These are phyloP conservation scores for Coemansia javaensis DNA, from an alignment of 192 early-diverging fungal genomes.

Conservation along the genomic window DNA sequence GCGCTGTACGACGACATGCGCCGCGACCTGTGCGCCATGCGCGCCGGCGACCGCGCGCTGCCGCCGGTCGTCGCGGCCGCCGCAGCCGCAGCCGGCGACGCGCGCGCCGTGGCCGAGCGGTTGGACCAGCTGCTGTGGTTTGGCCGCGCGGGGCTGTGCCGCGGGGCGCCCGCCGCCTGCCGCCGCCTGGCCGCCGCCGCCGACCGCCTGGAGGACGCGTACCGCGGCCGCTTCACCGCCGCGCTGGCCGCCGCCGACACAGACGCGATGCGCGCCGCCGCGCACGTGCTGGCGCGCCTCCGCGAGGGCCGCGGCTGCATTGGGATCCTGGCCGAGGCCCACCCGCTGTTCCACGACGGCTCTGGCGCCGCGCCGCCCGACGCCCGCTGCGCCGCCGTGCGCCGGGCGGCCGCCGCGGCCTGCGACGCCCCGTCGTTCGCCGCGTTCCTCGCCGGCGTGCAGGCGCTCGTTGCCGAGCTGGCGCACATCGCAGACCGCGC, in stretches of 20 bases:
- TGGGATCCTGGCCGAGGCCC: slow-evolving; percentile 19
- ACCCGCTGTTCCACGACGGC: slow-evolving; percentile 33
- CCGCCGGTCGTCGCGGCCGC: background rate
- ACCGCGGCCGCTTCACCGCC: slow-evolving; percentile 9
- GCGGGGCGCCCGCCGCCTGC: slow-evolving; percentile 11
- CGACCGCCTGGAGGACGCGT: slow-evolving; percentile 22
- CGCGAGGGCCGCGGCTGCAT: slow-evolving; percentile 39
- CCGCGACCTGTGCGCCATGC: slow-evolving; percentile 19
- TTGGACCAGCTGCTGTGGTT: slow-evolving; percentile 51
- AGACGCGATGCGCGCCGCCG: slow-evolving; percentile 11
- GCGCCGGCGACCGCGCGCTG: slow-evolving; percentile 1
- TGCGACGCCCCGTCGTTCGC: slow-evolving; percentile 26
- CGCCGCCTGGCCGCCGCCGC: slow-evolving; percentile 19
- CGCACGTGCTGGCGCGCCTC: slow-evolving; percentile 19
- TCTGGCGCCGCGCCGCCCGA: too few species aligned
- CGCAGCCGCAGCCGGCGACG: background rate
- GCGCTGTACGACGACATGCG: slow-evolving; percentile 29
- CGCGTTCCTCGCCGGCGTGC: slow-evolving; percentile 18
- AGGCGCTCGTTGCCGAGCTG: slow-evolving; percentile 22
- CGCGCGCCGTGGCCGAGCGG: slow-evolving; percentile 17
- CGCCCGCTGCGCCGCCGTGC: slow-evolving; percentile 1
- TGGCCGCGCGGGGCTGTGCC: slow-evolving; percentile 16
- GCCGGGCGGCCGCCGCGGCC: background rate
- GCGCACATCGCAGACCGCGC: slow-evolving; percentile 17
- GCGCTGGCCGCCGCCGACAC: slow-evolving; percentile 18